Evolutionary conservation across 805 yeast species (phyloP).

Genomic region (Sugiyamaella mastotermitis): DNA sequence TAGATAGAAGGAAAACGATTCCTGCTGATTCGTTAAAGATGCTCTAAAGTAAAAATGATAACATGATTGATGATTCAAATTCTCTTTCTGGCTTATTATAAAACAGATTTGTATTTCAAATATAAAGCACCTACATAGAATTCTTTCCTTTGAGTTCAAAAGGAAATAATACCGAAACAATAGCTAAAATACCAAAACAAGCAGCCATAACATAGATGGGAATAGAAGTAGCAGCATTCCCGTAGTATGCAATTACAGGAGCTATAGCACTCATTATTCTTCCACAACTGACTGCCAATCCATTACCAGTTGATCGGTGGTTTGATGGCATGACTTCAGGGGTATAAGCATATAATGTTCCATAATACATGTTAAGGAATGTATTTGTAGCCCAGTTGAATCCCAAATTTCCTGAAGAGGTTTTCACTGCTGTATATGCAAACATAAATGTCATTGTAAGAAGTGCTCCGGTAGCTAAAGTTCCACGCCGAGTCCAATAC

Average conservation of each 20-base stretch:
- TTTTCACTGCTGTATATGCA: too few relatives aligned
- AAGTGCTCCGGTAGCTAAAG: slow-evolving; percentile 46
- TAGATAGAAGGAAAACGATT: too few relatives aligned
- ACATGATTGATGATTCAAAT: too few relatives aligned
- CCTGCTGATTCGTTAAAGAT: too few relatives aligned
- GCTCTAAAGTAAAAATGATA: too few relatives aligned
- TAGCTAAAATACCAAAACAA: slow-evolving; percentile 37
- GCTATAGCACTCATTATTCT: slow-evolving; percentile 43
- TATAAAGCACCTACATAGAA: slow-evolving; percentile 36
- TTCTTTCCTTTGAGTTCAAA: slow-evolving; percentile 15
- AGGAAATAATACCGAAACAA: slow-evolving; percentile 42
- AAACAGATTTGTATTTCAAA: too few relatives aligned
- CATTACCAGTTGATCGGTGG: slow-evolving; percentile 54
- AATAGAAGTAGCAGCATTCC: slow-evolving; percentile 41
- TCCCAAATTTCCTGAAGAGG: too few relatives aligned
- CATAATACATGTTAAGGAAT: slow-evolving; percentile 55
- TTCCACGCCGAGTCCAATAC: slow-evolving; percentile 58
- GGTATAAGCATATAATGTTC: slow-evolving; percentile 57
- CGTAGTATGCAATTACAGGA: slow-evolving; percentile 42
- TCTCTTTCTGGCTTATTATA: too few relatives aligned
- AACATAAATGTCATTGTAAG: slow-evolving; percentile 53
- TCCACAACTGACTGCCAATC: slow-evolving; percentile 49
- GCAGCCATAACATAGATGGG: slow-evolving; percentile 46
- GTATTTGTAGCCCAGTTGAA: too few relatives aligned
- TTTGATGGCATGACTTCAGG: slow-evolving; percentile 56